Evolutionary conservation across 2,329 filamentous ascomycete genomes (phyloP), one percentile per base, ranked within the genome.

Genomic region (Colletotrichum sp.): DNA sequence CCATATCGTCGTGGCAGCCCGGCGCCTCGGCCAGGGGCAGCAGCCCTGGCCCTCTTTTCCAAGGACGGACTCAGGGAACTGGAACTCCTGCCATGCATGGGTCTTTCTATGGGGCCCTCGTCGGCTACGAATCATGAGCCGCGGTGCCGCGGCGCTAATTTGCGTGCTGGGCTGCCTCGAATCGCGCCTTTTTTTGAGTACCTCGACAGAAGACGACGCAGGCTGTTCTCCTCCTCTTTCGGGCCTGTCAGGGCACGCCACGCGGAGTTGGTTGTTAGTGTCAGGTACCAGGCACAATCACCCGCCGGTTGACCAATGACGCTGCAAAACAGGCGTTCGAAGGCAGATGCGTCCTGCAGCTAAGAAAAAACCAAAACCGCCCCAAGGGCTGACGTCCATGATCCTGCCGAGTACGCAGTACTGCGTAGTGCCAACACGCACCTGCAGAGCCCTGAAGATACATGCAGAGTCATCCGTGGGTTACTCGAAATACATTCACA

Each of bases 221-320:
- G 25, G 32, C 61, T 63, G 13, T 32, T 39, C 16, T 75, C 57
- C 68, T 66, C 77, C 79, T 79, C 78, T n/a, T 44, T 44, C 39
- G 39, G 79, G 81, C 84, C 84, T 85, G 82, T 85, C 80, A 85
- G 79, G 80, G 81, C 80, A 78, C 78, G 81, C 84, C 85, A 86
- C 83, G 85, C 86, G 83, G 83, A 80, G 73, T 69, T 49, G 63
- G 57, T 30, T 32, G 27, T 64, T 78, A 75, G 81, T 84, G 84
- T 82, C 84, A 87, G 86, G 86, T 83, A 87, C 86, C 84, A 84
- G 84, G 83, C 79, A 83, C 83, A 69, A 78, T 76, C 78, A 79
- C 79, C 63, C 72, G 78, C 69, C 36, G 69, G 55, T 75, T 69
- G 78, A 63, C 85, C 85, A 86, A 85, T 85, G 72, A 77, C 63